Evolutionary conservation across 768 basidiomycete species (phyloP).

Genomic region (Gymnopilus dilepis): DNA sequence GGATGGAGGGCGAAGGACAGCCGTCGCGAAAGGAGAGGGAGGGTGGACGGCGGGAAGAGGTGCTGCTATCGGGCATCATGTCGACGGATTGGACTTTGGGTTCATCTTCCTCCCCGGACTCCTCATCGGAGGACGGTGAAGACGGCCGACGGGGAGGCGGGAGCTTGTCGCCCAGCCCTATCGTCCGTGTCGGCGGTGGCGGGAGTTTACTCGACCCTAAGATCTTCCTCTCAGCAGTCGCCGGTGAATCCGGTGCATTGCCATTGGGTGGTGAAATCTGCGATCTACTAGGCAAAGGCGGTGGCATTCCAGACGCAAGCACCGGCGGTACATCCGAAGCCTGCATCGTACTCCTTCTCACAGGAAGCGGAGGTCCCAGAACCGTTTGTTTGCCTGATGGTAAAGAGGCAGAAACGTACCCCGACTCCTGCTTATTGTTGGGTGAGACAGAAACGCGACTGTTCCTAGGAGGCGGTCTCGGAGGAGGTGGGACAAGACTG

Average conservation of each 20-base stretch:
- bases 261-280: slow-evolving; percentile 7
- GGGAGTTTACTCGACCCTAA: slow-evolving; percentile 53
- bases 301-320: slow-evolving; percentile 21
- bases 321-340: slow-evolving; percentile 23
- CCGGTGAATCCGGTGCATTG: slow-evolving; percentile 28
- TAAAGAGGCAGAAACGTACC: slow-evolving; percentile 13
- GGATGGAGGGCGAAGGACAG: slow-evolving; percentile 53
- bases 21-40: slow-evolving; percentile 45
- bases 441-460: slow-evolving; percentile 32
- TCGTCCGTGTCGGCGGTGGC: slow-evolving; percentile 78
- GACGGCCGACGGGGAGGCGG: slow-evolving; percentile 61
- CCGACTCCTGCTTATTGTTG: slow-evolving; percentile 15
- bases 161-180: slow-evolving; percentile 70
- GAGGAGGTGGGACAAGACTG: slow-evolving; percentile 24
- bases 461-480: slow-evolving; percentile 29
- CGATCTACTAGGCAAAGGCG: slow-evolving; percentile 33
- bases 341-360: slow-evolving; percentile 40
- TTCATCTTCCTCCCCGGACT: slow-evolving; percentile 68
- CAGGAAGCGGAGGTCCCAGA: slow-evolving; percentile 53
- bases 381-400: slow-evolving; percentile 23
- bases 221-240: slow-evolving; percentile 41
- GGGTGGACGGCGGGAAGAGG: slow-evolving; percentile 64
- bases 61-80: slow-evolving; percentile 69
- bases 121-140: slow-evolving; percentile 54
- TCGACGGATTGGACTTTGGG: slow-evolving; percentile 49